Evolutionary conservation across 768 basidiomycete species (phyloP).

Genomic region (Leccinum ochraceum): DNA sequence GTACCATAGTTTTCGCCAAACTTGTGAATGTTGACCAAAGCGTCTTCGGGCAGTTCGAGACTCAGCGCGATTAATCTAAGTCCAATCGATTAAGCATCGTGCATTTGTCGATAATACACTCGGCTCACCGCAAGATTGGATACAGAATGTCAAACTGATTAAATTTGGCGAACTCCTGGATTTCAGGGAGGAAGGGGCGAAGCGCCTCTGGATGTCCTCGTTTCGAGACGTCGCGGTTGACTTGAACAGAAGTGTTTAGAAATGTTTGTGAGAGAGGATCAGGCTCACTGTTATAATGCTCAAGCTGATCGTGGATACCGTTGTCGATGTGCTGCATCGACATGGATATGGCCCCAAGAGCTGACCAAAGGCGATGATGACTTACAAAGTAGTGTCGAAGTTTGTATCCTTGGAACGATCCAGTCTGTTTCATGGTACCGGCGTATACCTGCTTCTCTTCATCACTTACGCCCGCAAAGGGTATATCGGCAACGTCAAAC

Average conservation of each 20-base stretch:
- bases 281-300: neutral
- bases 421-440: neutral
- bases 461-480: neutral
- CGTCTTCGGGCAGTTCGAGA: neutral
- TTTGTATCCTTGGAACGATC: neutral
- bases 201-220: neutral
- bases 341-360: neutral
- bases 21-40: neutral
- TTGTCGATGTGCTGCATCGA: neutral
- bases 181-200: neutral
- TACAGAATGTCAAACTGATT: neutral
- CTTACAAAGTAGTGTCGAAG: neutral
- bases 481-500: neutral
- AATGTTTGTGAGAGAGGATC: neutral
- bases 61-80: neutral
- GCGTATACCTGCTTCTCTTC: neutral
- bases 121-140: neutral
- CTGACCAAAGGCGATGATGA: neutral
- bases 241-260: neutral
- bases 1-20: neutral
- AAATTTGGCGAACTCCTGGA: neutral
- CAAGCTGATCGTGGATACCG: neutral
- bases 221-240: neutral
- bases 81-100: neutral
- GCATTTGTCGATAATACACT: neutral